Percentiles rank a stretch among this genome's conserved stretches.
phyloP scores from a whole-genome alignment of 345 rosid species.

The Odontarrhena argentea region DNA sequence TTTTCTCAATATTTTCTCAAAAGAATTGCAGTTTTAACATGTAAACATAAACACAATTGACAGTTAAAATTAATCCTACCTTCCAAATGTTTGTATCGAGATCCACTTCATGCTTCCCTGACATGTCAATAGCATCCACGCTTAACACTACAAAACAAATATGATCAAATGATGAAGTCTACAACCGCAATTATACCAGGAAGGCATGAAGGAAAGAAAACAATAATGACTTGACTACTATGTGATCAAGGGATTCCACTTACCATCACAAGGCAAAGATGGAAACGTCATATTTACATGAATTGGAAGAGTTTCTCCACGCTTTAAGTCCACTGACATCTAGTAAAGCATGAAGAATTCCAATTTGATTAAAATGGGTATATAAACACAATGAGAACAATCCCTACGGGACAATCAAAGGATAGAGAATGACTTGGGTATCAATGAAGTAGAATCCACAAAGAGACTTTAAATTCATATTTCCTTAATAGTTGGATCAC shows the following conservation, averaged over 20 bases:
- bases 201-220: not conserved
- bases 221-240: not conserved
- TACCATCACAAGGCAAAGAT: slow-evolving; percentile 90
- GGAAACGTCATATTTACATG: slow-evolving; percentile 92
- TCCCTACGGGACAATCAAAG: not conserved
- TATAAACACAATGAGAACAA: not conserved
- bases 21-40: too few species aligned
- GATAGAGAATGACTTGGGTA: not conserved
- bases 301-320: slow-evolving; percentile 92
- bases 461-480: slow-evolving; percentile 9
- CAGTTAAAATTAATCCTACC: slow-evolving; percentile 57
- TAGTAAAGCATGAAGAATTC: slow-evolving; percentile 36
- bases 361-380: slow-evolving; percentile 6
- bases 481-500: not conserved
- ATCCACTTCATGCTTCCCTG: slow-evolving; percentile 99
- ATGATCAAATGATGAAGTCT: slow-evolving; percentile 18
- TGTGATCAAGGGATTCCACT: slow-evolving; percentile 29
- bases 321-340: slow-evolving; percentile 99
- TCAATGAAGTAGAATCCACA: slow-evolving; percentile 13
- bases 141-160: slow-evolving; percentile 66
- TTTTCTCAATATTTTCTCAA: too few species aligned
- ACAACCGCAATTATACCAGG: not conserved
- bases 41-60: too few species aligned
- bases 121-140: slow-evolving; percentile 98
- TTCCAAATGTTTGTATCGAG: slow-evolving; percentile 98